Evolutionary conservation across 176 grass and related monocot species (phyloP).

Genomic region (Triticum urartu): DNA sequence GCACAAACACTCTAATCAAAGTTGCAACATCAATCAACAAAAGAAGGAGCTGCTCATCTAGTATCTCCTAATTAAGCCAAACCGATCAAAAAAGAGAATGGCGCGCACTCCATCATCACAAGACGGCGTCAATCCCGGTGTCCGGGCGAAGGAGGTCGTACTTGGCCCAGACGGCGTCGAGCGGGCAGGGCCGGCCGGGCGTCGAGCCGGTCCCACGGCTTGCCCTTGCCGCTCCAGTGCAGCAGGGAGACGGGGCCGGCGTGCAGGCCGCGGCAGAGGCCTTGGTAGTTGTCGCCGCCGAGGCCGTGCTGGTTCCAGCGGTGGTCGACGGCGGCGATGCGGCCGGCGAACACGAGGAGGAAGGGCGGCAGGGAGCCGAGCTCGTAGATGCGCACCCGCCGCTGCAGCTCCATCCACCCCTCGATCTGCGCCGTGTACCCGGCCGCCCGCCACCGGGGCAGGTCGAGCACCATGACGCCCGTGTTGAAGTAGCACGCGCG

Average conservation of each 20-base stretch:
- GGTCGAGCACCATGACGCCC: conserved; percentile 86
- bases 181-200: conserved; percentile 61
- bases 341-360: conserved; percentile 78
- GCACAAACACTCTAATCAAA: neutral
- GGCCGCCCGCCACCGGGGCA: conserved; percentile 48
- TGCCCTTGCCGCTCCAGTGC: conserved; percentile 96
- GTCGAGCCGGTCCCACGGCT: conserved; percentile 72
- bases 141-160: conserved; percentile 64
- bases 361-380: conserved; percentile 87
- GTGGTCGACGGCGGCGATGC: conserved; percentile 71
- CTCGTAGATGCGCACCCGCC: conserved; percentile 75
- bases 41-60: conserved; percentile 30
- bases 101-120: conserved; percentile 17
- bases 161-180: conserved; percentile 80
- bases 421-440: conserved; percentile 69
- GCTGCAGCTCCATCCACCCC: conserved; percentile 90
- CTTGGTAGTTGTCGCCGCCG: conserved; percentile 79
- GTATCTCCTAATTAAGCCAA: neutral
- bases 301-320: conserved; percentile 92
- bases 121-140: conserved; percentile 29
- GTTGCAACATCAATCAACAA: conserved; percentile 8
- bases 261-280: conserved; percentile 77
- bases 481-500: conserved; percentile 89
- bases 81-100: neutral
- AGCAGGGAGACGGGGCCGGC: conserved; percentile 74